Evolutionary conservation across 148 eudicot genomes (phyloP), one percentile per base, ranked within the genome.

Genomic region (Tetragonia tetragonoides): DNA sequence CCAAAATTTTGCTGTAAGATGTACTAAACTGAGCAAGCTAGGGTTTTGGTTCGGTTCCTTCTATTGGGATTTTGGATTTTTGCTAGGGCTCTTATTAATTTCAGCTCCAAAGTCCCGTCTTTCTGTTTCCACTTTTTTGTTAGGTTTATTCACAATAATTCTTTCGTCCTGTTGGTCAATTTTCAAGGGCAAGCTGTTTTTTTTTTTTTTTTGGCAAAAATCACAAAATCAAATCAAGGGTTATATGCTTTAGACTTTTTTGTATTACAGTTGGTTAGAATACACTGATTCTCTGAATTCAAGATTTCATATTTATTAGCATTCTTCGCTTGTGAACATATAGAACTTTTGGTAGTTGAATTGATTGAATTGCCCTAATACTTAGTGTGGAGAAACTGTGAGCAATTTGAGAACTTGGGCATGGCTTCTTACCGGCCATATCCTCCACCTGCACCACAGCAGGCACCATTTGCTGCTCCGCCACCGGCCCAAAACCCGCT

Each of bases 381-480:
- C 28, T 17, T 46, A 18, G 62, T 37, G 63, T 64, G 56, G 53
- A 16, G 71, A 20, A 62, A 75, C 72, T 75, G 70, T 20, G 49
- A 10, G 64, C 16, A 24, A 69, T 61, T 57, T 38, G 68, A 42
- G 73, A 10, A 62, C 9, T 74, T 65, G 70, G 80, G 77, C 21
- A 93, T 93, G 96, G 95, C 92, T 21, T 91, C 98, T 2, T 93
- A 93, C 76, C 79, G 98, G 90, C 98, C 96, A 66, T 91, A 89
- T 76, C 94, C 92, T 70, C 90, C 95, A 3, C 77, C 84, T 2
- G 40, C 80, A 12, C 80, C 80, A 12, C 80, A 77, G 28, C 94
- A 86, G 65, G 84, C 92, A 3, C 82, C 86, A 28, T 88, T 92
- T 41, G 86, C 79, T 15, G 93, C 93, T 4, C 91, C 91, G 3